These are phyloP conservation scores for Yarrowia sp. DNA, from an alignment of 805 yeast species.

Conservation along the genomic window DNA sequence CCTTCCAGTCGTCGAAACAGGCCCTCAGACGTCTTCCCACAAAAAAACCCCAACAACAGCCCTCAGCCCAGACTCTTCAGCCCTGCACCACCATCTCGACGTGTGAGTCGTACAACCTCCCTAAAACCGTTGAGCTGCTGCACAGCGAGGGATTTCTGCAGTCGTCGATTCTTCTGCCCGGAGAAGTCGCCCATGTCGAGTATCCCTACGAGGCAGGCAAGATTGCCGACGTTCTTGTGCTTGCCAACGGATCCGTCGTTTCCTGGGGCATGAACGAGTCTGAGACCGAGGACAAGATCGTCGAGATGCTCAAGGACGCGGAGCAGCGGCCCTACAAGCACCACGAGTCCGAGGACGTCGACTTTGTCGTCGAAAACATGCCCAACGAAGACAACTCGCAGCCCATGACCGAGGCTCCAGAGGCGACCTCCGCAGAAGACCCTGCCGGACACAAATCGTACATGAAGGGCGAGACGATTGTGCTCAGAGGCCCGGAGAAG, in stretches of 20 bases:
- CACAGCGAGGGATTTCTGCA: slow-evolving; percentile 42
- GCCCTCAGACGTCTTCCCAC: slow-evolving; percentile 11
- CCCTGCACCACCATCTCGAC: slow-evolving; percentile 69
- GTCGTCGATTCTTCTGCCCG: slow-evolving; percentile 51
- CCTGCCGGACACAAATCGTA: slow-evolving; percentile 39
- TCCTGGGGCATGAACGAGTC: slow-evolving; percentile 78
- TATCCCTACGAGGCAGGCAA: slow-evolving; percentile 40
- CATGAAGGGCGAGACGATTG: slow-evolving; percentile 67
- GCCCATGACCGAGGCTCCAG: slow-evolving; percentile 14
- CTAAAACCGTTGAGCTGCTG: slow-evolving; percentile 44
- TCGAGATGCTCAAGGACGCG: slow-evolving; percentile 52
- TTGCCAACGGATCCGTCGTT: slow-evolving; percentile 75
- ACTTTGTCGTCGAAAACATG: slow-evolving; percentile 52
- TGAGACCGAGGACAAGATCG: slow-evolving; percentile 39
- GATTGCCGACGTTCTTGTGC: slow-evolving; percentile 56
- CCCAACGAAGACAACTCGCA: slow-evolving; percentile 32
- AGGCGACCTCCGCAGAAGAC: slow-evolving; percentile 3
- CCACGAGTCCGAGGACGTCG: slow-evolving; percentile 83
- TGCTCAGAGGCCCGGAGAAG: slow-evolving; percentile 54
- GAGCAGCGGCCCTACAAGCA: slow-evolving; percentile 48
- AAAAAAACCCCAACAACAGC: neutral
- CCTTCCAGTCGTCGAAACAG: slow-evolving; percentile 25
- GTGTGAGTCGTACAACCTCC: slow-evolving; percentile 68
- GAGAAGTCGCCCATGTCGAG: slow-evolving; percentile 62
- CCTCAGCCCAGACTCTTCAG: slow-evolving; percentile 6